A percentile compares a stretch with the other conserved stretches of the same genome.
Conservation (phyloP, 228 moss, liverwort and hornwort genomes). For the Sphagnum magellanicum region DNA sequence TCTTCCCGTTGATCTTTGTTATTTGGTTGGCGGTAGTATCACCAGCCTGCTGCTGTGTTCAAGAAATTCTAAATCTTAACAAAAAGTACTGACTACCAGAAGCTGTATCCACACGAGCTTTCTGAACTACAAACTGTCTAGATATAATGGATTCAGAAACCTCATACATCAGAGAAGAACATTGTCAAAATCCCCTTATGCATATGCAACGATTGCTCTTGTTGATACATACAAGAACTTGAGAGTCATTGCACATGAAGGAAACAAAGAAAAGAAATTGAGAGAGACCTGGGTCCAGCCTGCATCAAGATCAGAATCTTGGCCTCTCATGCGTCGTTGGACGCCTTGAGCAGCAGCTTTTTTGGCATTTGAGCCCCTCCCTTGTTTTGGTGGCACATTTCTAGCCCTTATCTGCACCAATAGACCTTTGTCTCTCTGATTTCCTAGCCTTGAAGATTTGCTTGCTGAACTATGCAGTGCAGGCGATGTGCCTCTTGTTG, state of each 20-base stretch:
- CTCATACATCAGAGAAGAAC: neutral
- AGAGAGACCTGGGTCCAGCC: conserved; percentile 70
- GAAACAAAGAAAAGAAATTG: neutral
- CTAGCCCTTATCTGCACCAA: conserved; percentile 33
- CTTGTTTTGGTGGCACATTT: conserved; percentile 76
- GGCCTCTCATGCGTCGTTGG: conserved; percentile 64
- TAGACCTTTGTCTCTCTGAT: neutral
- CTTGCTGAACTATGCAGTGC: conserved; percentile 5
- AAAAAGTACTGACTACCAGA: too few species aligned
- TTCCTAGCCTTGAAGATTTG: conserved; percentile 1
- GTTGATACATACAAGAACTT: neutral
- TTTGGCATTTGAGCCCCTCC: conserved; percentile 67
- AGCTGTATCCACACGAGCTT: too few species aligned
- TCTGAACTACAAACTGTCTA: neutral
- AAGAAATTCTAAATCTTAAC: too few species aligned
- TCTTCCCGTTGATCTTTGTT: neutral
- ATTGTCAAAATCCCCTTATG: neutral
- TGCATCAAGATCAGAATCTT: conserved; percentile 46
- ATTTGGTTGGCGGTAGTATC: too few species aligned
- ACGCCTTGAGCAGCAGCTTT: conserved; percentile 72
- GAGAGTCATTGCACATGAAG: neutral
- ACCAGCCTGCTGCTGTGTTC: too few species aligned
- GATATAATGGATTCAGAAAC: neutral
- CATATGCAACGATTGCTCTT: neutral
- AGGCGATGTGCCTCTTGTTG: conserved; percentile 12